Percentiles rank a stretch among this genome's conserved stretches.
Conservation (phyloP, 2,329 filamentous ascomycete genomes). For the Bipolaris zeicola region DNA sequence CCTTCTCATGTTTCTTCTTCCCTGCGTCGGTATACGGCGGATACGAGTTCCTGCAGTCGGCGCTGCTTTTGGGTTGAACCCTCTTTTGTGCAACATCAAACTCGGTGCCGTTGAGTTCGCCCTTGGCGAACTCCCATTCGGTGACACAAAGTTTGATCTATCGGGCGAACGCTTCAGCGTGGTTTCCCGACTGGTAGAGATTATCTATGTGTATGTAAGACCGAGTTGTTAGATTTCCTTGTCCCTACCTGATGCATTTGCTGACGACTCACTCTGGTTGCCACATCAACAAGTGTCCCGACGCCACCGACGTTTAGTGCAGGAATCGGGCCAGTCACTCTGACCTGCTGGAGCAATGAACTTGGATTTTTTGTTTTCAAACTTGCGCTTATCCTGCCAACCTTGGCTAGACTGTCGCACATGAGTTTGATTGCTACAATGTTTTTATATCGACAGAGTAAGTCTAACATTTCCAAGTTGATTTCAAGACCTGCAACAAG, state of each 20-base stretch:
- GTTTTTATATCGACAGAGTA: constrained; percentile 43
- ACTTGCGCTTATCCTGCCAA: constrained; percentile 49
- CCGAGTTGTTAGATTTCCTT: constrained; percentile 19
- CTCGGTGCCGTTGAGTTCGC: constrained; percentile 66
- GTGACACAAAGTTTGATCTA: constrained; percentile 59
- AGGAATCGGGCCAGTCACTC: constrained; percentile 58
- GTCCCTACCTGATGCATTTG: background rate
- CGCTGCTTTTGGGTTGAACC: constrained; percentile 59
- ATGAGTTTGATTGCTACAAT: constrained; percentile 49
- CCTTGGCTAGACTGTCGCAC: constrained; percentile 51
- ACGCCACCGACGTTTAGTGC: constrained; percentile 63
- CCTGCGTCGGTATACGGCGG: constrained; percentile 55
- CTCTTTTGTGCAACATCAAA: constrained; percentile 62
- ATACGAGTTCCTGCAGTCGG: constrained; percentile 61
- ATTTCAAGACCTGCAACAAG: constrained; percentile 52
- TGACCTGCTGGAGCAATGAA: constrained; percentile 52
- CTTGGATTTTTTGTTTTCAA: constrained; percentile 42
- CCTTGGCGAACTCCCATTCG: constrained; percentile 63
- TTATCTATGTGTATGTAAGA: constrained; percentile 56
- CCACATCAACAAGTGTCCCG: constrained; percentile 67
- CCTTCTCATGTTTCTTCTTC: constrained; percentile 39
- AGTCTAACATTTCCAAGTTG: constrained; percentile 50
- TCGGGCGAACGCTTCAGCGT: constrained; percentile 55
- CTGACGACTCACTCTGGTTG: constrained; percentile 52
- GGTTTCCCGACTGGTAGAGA: constrained; percentile 55